Base-by-base conservation (phyloP, 2,329 filamentous ascomycete species). In the Ceratocystis smalleyi region DNA sequence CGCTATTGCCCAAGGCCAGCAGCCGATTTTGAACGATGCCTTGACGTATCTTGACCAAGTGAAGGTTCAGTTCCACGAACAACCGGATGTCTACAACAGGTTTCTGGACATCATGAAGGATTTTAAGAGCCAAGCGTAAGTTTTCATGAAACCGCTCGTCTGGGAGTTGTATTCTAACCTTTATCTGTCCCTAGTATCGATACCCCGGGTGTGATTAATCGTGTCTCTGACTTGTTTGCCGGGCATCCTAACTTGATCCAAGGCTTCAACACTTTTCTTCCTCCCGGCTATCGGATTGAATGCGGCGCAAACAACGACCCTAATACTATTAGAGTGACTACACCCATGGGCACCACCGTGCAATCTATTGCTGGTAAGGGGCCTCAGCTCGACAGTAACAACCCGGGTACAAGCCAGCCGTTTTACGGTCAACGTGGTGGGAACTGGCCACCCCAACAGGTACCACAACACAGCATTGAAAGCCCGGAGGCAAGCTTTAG, bases 81-180 rank as follows among this genome's bases (percentile, higher is more conserved):
- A 96, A 69, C 91, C 94, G 3, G 92, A 97, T 74, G 94, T 99
- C 0, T 99, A 99, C 71, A 97, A 97, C 71, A 82, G 89, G 45
- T 97, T 99, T 70, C 77, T 99, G 57, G 94, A 99, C 70, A 99
- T 99, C 60, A 99, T 99, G 94, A 99, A 99, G 72, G 94, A 99
- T 70, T 99, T 99, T 74, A 99, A 99, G 76, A 96, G 91, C 70
- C 92, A 96, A 76, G 91, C 91, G 83, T 91, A 78, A 76, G 87
- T 81, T 64, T 59, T 17, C 24, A 8, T 49, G 19, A 49, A 55
- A 47, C 32, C 19, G 19, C 17, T 35, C 1, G 30, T 55, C 5
- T 10, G 10, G 10, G 12, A 61, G 24, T 32, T 17, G 10, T 12
- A 55, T 43, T 43, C 12, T 19, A n/a, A 43, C 32, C 27, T 54